phyloP scores from a whole-genome alignment of 192 early-diverging fungal species.

The Backusella macrospora region DNA sequence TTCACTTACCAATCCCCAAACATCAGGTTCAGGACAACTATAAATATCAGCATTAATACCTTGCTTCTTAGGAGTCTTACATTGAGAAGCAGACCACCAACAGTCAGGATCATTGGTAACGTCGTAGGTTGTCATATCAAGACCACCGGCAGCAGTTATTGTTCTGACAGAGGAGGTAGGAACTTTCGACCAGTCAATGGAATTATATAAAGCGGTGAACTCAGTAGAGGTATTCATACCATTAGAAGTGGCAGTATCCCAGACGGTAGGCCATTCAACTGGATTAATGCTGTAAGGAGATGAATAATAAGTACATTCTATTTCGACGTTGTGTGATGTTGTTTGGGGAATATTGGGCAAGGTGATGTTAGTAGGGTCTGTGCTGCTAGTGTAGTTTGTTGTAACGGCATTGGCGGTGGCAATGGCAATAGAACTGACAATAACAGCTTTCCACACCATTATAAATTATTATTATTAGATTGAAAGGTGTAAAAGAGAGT shows the following conservation, averaged over 20 bases:
- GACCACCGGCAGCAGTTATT: constrained; percentile 33
- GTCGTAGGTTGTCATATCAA: constrained; percentile 30
- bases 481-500: constrained; percentile 15
- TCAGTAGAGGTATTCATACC: constrained; percentile 45
- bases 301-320: constrained; percentile 33
- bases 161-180: constrained; percentile 36
- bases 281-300: constrained; percentile 19
- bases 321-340: constrained; percentile 34
- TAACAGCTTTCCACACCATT: constrained; percentile 19
- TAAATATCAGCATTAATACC: constrained; percentile 46
- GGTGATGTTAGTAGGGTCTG: constrained; percentile 37
- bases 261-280: constrained; percentile 34
- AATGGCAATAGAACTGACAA: neutral
- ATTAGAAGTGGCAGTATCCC: constrained; percentile 36
- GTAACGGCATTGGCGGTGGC: neutral
- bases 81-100: constrained; percentile 53
- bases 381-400: constrained; percentile 14
- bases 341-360: constrained; percentile 43
- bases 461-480: neutral
- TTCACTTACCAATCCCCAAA: constrained; percentile 49
- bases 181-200: constrained; percentile 48
- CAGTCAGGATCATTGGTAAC: constrained; percentile 38
- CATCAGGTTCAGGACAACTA: constrained; percentile 41
- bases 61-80: constrained; percentile 35
- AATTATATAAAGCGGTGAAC: constrained; percentile 48